These are phyloP conservation scores for Ceratobasidium sp. DNA, from an alignment of 1,284 basidiomycete genomes.

Conservation along the genomic window DNA sequence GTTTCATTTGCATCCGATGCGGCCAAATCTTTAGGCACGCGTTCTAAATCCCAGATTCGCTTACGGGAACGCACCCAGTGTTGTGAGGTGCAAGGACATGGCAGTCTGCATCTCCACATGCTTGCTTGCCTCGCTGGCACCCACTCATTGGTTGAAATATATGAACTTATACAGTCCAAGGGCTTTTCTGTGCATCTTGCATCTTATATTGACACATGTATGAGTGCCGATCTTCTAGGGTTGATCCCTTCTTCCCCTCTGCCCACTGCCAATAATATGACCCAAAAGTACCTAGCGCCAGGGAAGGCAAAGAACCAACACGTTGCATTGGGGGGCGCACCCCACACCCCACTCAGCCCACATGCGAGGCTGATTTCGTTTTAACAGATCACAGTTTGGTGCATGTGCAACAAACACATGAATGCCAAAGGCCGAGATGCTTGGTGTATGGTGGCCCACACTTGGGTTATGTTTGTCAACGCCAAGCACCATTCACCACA, in stretches of 20 bases:
- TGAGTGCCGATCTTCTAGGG: no score
- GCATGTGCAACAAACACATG: background rate
- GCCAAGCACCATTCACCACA: slow-evolving; percentile 56
- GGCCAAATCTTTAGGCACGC: no score
- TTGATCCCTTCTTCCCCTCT: no score
- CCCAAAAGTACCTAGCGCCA: no score
- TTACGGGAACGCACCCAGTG: no score
- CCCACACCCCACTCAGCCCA: slow-evolving; percentile 9
- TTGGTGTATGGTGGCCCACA: background rate
- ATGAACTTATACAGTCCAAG: background rate
- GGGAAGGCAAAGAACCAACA: slow-evolving; percentile 51
- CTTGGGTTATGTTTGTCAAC: slow-evolving; percentile 54
- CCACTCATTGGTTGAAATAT: slow-evolving; percentile 28
- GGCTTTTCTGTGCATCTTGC: slow-evolving; percentile 23
- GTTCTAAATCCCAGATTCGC: no score
- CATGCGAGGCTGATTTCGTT: background rate
- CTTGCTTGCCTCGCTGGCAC: slow-evolving; percentile 52
- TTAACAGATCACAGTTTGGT: background rate
- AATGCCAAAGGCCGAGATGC: background rate
- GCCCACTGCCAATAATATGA: no score
- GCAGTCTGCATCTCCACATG: slow-evolving; percentile 55
- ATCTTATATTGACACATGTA: slow-evolving; percentile 48
- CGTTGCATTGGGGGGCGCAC: slow-evolving; percentile 33
- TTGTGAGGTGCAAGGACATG: slow-evolving; percentile 56
- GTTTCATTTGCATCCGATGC: no score